Conservation (phyloP, 2,329 filamentous ascomycete species). For the Diaporthe destruens region DNA sequence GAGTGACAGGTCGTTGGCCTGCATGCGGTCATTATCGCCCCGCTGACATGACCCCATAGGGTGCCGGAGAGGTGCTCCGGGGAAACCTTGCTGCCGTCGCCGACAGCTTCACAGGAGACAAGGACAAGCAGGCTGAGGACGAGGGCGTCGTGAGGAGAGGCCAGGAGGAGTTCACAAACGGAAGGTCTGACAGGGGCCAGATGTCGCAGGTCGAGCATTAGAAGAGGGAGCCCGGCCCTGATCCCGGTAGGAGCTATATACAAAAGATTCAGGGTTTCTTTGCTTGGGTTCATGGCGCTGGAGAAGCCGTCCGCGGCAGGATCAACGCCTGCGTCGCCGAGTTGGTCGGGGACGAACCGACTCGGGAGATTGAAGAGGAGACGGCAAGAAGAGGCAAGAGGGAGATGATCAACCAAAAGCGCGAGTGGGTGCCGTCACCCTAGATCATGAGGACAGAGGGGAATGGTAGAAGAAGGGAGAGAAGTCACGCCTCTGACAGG, state of each 20-base stretch:
- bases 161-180: conserved; percentile 19
- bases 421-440: neutral
- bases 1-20: neutral
- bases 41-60: neutral
- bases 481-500: neutral
- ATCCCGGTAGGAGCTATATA: neutral
- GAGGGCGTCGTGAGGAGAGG: conserved; percentile 5
- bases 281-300: conserved; percentile 12
- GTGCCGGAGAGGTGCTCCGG: conserved; percentile 25
- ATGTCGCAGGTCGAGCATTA: conserved; percentile 9
- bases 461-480: neutral
- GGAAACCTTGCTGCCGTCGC: conserved; percentile 22
- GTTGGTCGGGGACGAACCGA: neutral
- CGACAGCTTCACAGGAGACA: conserved; percentile 16
- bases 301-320: conserved; percentile 11
- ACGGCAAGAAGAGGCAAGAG: conserved; percentile 5
- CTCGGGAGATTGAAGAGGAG: neutral
- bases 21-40: neutral
- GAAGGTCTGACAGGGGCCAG: neutral
- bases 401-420: conserved; percentile 27
- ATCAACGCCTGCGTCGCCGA: conserved; percentile 1
- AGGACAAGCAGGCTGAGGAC: neutral
- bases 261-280: neutral
- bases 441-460: neutral
- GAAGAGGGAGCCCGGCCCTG: conserved; percentile 24